phyloP scores from a whole-genome alignment of 225 moss, liverwort and hornwort species.

The Polytrichum formosum region DNA sequence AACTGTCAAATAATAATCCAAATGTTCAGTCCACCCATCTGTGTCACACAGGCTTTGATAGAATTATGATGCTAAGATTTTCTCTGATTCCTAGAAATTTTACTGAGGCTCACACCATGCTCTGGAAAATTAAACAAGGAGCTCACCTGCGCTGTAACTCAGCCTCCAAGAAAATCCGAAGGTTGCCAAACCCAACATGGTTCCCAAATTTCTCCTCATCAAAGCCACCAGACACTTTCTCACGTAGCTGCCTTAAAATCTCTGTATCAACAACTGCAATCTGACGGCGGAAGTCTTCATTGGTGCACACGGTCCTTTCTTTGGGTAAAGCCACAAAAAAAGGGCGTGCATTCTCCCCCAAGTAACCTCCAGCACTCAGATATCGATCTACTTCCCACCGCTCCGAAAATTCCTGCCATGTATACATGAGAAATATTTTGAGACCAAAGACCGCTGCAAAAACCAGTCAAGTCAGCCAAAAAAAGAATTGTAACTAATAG shows the following conservation, averaged over 20 bases:
- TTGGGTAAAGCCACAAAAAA: slow-evolving; percentile 88
- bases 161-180: slow-evolving; percentile 56
- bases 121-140: not conserved
- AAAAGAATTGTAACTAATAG: too few relatives aligned
- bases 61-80: too few relatives aligned
- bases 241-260: slow-evolving; percentile 57
- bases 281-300: slow-evolving; percentile 74
- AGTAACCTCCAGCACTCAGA: slow-evolving; percentile 70
- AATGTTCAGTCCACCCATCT: too few relatives aligned
- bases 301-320: slow-evolving; percentile 44
- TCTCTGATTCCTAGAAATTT: too few relatives aligned
- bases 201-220: slow-evolving; percentile 79
- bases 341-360: slow-evolving; percentile 75
- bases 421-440: not conserved
- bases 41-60: too few relatives aligned
- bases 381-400: slow-evolving; percentile 91
- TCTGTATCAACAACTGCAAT: slow-evolving; percentile 65
- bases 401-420: slow-evolving; percentile 63
- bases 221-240: slow-evolving; percentile 68
- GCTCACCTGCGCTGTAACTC: slow-evolving; percentile 74
- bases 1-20: too few relatives aligned
- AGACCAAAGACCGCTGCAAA: too few relatives aligned
- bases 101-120: too few relatives aligned
- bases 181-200: slow-evolving; percentile 74
- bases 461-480: too few relatives aligned